phyloP scores from a whole-genome alignment of 345 rosid genomes.

The Aquilaria malaccensis region DNA sequence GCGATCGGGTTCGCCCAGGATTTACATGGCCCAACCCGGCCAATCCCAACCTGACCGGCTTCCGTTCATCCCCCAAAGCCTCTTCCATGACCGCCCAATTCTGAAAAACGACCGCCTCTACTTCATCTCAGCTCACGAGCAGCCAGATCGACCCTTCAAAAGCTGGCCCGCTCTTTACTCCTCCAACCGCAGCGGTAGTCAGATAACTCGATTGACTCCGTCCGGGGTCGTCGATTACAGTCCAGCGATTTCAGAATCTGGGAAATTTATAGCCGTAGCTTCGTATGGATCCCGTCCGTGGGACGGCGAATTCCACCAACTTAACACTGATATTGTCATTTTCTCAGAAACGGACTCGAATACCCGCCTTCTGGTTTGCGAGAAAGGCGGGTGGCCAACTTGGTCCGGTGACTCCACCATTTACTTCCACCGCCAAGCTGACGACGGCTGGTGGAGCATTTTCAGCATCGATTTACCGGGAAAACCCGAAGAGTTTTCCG shows the following conservation, averaged over 20 bases:
- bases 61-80: slow-evolving; percentile 42
- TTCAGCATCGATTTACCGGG: slow-evolving; percentile 36
- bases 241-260: slow-evolving; percentile 56
- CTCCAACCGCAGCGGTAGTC: slow-evolving; percentile 9
- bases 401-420: slow-evolving; percentile 67
- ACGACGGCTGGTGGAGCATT: slow-evolving; percentile 97
- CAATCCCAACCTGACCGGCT: slow-evolving; percentile 33
- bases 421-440: slow-evolving; percentile 73
- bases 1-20: slow-evolving; percentile 42
- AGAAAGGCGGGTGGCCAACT: slow-evolving; percentile 81
- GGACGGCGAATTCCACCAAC: slow-evolving; percentile 74
- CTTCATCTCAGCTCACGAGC: slow-evolving; percentile 74
- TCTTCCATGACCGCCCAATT: slow-evolving; percentile 78
- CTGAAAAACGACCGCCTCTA: slow-evolving; percentile 37
- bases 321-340: slow-evolving; percentile 59
- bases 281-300: slow-evolving; percentile 67
- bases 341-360: slow-evolving; percentile 40
- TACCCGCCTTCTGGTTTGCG: slow-evolving; percentile 39
- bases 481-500: slow-evolving; percentile 14
- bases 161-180: slow-evolving; percentile 73
- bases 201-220: slow-evolving; percentile 54
- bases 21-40: slow-evolving; percentile 36
- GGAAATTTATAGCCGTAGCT: slow-evolving; percentile 60
- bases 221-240: slow-evolving; percentile 52
- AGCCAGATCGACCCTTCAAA: slow-evolving; percentile 44